These are phyloP conservation scores for Pleurotus sapidus DNA, from an alignment of 768 basidiomycete species.

Conservation along the genomic window DNA sequence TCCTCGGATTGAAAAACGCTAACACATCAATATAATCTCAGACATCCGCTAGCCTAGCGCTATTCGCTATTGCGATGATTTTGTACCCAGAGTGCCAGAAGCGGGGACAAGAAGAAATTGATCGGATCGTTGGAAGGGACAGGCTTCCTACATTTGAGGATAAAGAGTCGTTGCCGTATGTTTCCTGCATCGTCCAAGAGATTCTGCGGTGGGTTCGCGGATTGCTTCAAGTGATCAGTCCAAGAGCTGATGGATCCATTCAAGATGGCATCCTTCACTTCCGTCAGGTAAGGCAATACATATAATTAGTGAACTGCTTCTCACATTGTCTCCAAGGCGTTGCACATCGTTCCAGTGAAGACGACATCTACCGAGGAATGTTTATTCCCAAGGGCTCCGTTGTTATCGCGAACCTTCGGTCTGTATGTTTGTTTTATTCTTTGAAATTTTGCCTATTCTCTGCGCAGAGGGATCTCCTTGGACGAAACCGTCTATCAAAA, in stretches of 20 bases:
- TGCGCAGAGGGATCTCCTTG: constrained; percentile 20
- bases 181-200: constrained; percentile 24
- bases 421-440: background rate
- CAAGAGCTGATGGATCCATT: background rate
- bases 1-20: constrained; percentile 5
- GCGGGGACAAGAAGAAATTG: constrained; percentile 27
- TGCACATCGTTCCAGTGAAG: constrained; percentile 23
- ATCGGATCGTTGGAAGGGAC: constrained; percentile 18
- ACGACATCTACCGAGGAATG: constrained; percentile 31
- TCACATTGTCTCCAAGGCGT: constrained; percentile 16
- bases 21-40: constrained; percentile 16
- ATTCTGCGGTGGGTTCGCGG: background rate
- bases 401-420: constrained; percentile 25
- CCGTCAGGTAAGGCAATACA: constrained; percentile 18
- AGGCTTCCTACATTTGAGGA: constrained; percentile 25
- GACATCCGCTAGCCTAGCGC: constrained; percentile 25
- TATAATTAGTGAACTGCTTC: background rate
- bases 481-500: too few relatives aligned
- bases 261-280: constrained; percentile 15
- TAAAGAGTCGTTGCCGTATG: constrained; percentile 18
- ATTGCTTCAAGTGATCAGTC: background rate
- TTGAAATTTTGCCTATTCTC: too few relatives aligned
- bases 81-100: constrained; percentile 14
- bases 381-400: constrained; percentile 32
- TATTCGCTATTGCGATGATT: constrained; percentile 17